Base-by-base conservation (phyloP, 1,139 yeast genomes). In the Yarrowia galli region DNA sequence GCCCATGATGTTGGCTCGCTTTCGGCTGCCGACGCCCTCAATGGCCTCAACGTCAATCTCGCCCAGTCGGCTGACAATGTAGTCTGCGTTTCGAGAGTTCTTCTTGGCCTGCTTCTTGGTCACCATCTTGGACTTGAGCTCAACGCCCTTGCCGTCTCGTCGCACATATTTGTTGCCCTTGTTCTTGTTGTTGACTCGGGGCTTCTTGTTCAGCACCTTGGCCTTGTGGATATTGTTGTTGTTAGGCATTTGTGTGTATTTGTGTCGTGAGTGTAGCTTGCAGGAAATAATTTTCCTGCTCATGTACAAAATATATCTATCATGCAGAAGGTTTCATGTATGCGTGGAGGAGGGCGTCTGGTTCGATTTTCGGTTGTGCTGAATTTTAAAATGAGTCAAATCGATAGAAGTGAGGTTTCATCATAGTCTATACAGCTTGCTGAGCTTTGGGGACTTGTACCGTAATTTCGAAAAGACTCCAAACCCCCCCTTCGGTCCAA, bases 31-130 rank as follows among this genome's bases (percentile, higher is more conserved):
- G 36, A 54, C 49, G 25, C 25, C 46, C 46, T 56, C 32, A 68
- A 81, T 82, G 35, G 84, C 78, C 73, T 85, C 87, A 64, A 83
- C 82, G 67, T 79, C 75, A 71, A 84, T 76, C 20, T 69, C 67
- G 43, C 71, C 71, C 60, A 73, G 67, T 65, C 71, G 68, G 67
- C 73, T 70, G 46, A 64, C 71, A 32, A 71, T 83, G 76, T 91
- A 91, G 75, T 87, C 88, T 75, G 86, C 83, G 76, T 90, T 91
- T 82, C 97, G 87, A 72, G 87, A 91, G 73, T 91, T 84, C 80
- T 92, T 92, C 81, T 88, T 85, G 60, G 91, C 88, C 79, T 91
- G 87, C 80, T 92, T 92, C 74, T 88, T 91, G 43, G 96, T 89
- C 69, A 91, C 81, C 15, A 67, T 70, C 76, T 83, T 88, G 74